A percentile compares a stretch with the other conserved stretches of the same genome.
phyloP scores from a whole-genome alignment of 768 basidiomycete genomes.

The Hygrophorus russula region DNA sequence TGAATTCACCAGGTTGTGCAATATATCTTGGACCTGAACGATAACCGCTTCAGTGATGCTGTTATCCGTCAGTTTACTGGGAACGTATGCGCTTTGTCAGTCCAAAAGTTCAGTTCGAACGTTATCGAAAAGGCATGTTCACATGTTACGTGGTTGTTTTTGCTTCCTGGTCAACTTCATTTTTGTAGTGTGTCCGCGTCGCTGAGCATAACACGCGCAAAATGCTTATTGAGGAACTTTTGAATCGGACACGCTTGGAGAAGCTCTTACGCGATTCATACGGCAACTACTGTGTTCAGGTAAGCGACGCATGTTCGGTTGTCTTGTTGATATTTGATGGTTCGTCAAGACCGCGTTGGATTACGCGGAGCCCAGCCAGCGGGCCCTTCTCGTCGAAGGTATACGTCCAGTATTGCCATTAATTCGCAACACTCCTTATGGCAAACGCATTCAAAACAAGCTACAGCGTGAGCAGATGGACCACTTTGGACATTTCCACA shows the following conservation, averaged over 20 bases:
- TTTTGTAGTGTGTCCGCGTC: slow-evolving; percentile 67
- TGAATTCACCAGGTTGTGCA: slow-evolving; percentile 63
- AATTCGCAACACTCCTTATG: slow-evolving; percentile 98
- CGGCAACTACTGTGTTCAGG: slow-evolving; percentile 92
- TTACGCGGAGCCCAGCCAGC: slow-evolving; percentile 92
- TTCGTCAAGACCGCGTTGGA: slow-evolving; percentile 78
- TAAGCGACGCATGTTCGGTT: slow-evolving; percentile 17
- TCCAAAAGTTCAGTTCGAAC: slow-evolving; percentile 99
- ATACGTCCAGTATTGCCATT: slow-evolving; percentile 97
- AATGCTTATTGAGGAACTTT: slow-evolving; percentile 86
- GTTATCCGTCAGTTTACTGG: slow-evolving; percentile 97
- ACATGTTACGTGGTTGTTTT: background rate
- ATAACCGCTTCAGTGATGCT: slow-evolving; percentile 95
- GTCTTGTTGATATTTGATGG: slow-evolving; percentile 8
- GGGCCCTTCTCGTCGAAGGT: slow-evolving; percentile 87
- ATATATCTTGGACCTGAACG: slow-evolving; percentile 97
- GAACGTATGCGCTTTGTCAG: slow-evolving; percentile 94
- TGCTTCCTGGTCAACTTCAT: slow-evolving; percentile 1
- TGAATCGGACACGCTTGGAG: slow-evolving; percentile 90
- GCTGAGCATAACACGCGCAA: slow-evolving; percentile 93
- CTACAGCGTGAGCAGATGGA: slow-evolving; percentile 90
- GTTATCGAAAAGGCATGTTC: slow-evolving; percentile 82
- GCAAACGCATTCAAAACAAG: slow-evolving; percentile 98
- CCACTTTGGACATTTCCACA: slow-evolving; percentile 44
- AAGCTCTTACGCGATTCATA: slow-evolving; percentile 94